phyloP scores from a whole-genome alignment of 1,139 yeast genomes.

The Debaryomycetaceae sp. region DNA sequence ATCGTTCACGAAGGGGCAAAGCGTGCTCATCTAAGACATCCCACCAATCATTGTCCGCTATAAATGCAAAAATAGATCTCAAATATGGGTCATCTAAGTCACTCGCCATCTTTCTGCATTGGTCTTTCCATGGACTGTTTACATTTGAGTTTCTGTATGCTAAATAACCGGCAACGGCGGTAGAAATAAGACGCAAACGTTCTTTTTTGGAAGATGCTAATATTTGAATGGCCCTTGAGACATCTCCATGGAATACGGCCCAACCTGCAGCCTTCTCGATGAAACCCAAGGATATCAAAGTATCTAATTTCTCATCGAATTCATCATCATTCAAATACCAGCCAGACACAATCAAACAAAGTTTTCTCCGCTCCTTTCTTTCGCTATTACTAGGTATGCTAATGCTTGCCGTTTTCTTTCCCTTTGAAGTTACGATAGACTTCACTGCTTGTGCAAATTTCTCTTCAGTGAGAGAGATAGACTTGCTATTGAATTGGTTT shows the following conservation, averaged over 20 bases:
- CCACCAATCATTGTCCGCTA: conserved; percentile 96
- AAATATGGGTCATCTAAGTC: conserved; percentile 88
- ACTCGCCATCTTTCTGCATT: conserved; percentile 81
- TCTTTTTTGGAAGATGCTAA: conserved; percentile 60
- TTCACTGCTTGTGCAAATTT: conserved; percentile 46
- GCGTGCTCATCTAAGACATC: conserved; percentile 90
- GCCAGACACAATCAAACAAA: conserved; percentile 84
- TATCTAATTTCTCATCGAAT: conserved; percentile 64
- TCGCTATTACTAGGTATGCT: conserved; percentile 48
- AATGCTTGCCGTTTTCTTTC: conserved; percentile 44
- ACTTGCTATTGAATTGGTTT: conserved; percentile 43
- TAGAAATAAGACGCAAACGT: conserved; percentile 72
- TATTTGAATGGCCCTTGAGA: conserved; percentile 73
- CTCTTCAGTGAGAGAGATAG: conserved; percentile 35
- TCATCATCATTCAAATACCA: conserved; percentile 84
- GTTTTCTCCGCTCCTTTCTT: conserved; percentile 61
- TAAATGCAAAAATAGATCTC: conserved; percentile 88
- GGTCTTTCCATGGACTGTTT: conserved; percentile 93
- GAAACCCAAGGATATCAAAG: conserved; percentile 56
- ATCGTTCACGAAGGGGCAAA: conserved; percentile 78
- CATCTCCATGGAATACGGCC: conserved; percentile 95
- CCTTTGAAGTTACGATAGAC: conserved; percentile 40
- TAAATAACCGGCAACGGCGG: conserved; percentile 91
- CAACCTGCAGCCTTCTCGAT: conserved; percentile 94
- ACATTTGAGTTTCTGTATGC: conserved; percentile 60